Base-by-base conservation (phyloP, 2,329 filamentous ascomycete genomes). In the Cladosporium sphaerospermum region DNA sequence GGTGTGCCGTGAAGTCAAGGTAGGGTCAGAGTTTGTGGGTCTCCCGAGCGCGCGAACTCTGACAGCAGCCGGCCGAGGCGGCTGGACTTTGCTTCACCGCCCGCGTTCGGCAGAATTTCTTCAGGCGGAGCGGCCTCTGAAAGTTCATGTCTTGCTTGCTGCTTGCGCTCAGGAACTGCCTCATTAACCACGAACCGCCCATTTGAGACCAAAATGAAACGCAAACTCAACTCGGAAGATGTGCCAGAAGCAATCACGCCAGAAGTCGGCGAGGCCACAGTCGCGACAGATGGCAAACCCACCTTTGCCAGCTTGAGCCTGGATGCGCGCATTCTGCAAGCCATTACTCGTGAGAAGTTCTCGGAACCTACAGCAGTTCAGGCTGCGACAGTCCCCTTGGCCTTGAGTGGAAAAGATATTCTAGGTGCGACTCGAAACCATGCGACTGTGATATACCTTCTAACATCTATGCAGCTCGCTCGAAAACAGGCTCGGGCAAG, bases 401-500 rank as follows among this genome's bases (percentile, higher is more conserved):
- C 89, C 18, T 76, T 97, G 14, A 83, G 90, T 59, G 92, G 93
- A 10, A 85, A 89, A 65, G 90, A 97, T 76, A 84, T 99, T 45
- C 77, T 97, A 37, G 77, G 77, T 79, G 66, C 50, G 67, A 51
- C 2, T 34, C 11, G 13, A 23, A 10, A 5, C 14, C 13, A 9
- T 32, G 6, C n/a, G 32, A 10, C 4, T 32, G 23, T 19, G 13
- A 11, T 32, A 8, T 6, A 2, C 13, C 4, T n/a, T 37, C 59
- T 65, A 49, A 64, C 46, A 19, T 11, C 2, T 49, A 2, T 49
- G n/a, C 56, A 78, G 91, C 90, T 52, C 90, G 92, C 66, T 89
- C 92, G 36, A 95, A 92, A 71, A 97, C 93, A 4, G 93, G 93
- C 10, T 96, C 91, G 3, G 93, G 93, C 61, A 99, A 99, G 78